Evolutionary conservation across 768 basidiomycete genomes (phyloP), one percentile per base, ranked within the genome.

Genomic region (Pulveroboletus sp.): DNA sequence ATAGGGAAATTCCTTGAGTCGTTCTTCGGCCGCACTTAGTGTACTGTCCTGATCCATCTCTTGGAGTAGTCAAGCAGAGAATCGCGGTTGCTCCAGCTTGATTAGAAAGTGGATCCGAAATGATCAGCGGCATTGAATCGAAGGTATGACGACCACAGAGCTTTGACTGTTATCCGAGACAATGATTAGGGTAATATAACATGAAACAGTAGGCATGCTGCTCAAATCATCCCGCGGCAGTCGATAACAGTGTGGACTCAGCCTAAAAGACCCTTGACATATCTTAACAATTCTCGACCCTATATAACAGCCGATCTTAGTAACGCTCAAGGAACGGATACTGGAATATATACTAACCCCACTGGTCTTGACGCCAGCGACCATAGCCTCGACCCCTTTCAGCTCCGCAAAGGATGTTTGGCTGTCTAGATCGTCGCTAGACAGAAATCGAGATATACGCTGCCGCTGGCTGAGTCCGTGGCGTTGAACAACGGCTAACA

Each of bases 231-330:
- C 41, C 47, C 39, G 33, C 5, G 3, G 9, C 13, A 17, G 35
- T 40, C n/a, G 5, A 42, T 31, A 28, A 28, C 1, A 39, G 17
- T 21, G 43, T 24, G 21, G 18, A n/a, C 21, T 79, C 60, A 87
- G 44, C 82, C 77, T 53, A 88, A 65, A 9, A 88, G 67, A 24
- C 76, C 76, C 58, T 80, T 84, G 35, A 91, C 86, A 65, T 90
- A 90, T 63, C 72, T 78, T 55, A 90, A 61, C 49, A 90, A 63
- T 45, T 89, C 86, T 54, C 76, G 79, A 8, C 84, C 84, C 86
- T 89, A 27, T 27, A 55, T 27, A 45, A 54, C 38, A 24, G 37
- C 7, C 18, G 35, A 28, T 33, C 10, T 58, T 14, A 57, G 47
- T 38, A n/a, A 47, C 26, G 30, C 48, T 26, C 45, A 49, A 58